Percentiles rank a stretch among this genome's conserved stretches.
Evolutionary conservation across 768 basidiomycete genomes (phyloP).

Genomic region (Lactarius tabidus): DNA sequence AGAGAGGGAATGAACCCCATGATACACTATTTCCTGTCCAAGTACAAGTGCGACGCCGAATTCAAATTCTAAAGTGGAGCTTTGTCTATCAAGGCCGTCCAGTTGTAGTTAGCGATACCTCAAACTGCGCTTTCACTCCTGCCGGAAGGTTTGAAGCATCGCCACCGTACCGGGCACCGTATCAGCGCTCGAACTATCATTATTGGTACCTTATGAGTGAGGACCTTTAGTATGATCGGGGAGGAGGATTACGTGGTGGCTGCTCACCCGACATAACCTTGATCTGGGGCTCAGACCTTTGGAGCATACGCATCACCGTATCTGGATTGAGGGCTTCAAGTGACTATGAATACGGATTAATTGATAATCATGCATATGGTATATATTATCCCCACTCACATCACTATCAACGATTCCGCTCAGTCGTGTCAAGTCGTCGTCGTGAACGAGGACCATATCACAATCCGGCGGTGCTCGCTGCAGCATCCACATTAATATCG

Average conservation of each 20-base stretch:
- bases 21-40: not conserved
- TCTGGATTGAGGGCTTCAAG: not conserved
- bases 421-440: not conserved
- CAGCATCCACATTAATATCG: not conserved
- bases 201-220: not conserved
- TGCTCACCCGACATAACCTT: not conserved
- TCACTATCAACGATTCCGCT: not conserved
- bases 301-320: not conserved
- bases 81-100: not conserved
- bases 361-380: not conserved
- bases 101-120: not conserved
- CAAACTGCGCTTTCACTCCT: not conserved
- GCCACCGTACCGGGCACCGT: not conserved
- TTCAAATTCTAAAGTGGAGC: not conserved
- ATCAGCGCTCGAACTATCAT: not conserved
- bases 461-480: not conserved
- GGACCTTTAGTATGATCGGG: not conserved
- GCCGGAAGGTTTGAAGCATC: not conserved
- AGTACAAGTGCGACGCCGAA: not conserved
- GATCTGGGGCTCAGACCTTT: not conserved
- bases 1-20: not conserved
- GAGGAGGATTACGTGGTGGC: not conserved
- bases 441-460: not conserved
- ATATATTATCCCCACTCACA: not conserved
- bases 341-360: not conserved